Evolutionary conservation across 2,329 filamentous ascomycete genomes (phyloP).

Genomic region (Penicillium fuscoglaucum): DNA sequence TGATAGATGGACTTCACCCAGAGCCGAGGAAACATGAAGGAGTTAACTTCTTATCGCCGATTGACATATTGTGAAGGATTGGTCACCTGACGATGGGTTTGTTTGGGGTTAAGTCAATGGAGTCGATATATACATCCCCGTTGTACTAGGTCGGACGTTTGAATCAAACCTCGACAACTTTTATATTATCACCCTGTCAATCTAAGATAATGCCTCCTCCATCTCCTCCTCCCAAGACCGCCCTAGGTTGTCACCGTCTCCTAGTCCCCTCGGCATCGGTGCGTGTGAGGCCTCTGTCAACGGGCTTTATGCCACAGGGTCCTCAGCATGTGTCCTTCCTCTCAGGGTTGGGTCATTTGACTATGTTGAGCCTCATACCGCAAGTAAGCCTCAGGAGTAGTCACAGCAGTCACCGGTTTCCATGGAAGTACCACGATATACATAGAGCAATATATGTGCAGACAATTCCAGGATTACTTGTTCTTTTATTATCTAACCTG

Average conservation of each 20-base stretch:
- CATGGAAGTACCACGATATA: too few species aligned
- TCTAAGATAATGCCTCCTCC: background rate
- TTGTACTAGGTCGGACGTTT: background rate
- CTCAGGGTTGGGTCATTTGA: background rate
- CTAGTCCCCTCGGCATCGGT: conserved; percentile 33
- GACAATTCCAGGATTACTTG: too few species aligned
- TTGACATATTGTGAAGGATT: background rate
- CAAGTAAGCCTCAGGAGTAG: background rate
- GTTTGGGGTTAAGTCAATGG: background rate
- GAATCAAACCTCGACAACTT: background rate
- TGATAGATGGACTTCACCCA: background rate
- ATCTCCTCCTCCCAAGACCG: background rate
- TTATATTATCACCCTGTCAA: background rate
- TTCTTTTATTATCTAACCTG: too few species aligned
- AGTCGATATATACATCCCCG: background rate
- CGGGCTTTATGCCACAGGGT: background rate
- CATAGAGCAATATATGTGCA: too few species aligned
- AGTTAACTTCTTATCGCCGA: background rate
- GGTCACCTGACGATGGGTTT: background rate
- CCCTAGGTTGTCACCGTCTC: conserved; percentile 25
- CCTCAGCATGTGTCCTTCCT: background rate
- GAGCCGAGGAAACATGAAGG: background rate
- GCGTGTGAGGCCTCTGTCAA: conserved; percentile 31
- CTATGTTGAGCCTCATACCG: background rate
- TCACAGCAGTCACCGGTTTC: background rate